Percentiles rank a stretch among this genome's conserved stretches.
Evolutionary conservation across 2,329 filamentous ascomycete species (phyloP).

Genomic region (Sarocladium oryzae): DNA sequence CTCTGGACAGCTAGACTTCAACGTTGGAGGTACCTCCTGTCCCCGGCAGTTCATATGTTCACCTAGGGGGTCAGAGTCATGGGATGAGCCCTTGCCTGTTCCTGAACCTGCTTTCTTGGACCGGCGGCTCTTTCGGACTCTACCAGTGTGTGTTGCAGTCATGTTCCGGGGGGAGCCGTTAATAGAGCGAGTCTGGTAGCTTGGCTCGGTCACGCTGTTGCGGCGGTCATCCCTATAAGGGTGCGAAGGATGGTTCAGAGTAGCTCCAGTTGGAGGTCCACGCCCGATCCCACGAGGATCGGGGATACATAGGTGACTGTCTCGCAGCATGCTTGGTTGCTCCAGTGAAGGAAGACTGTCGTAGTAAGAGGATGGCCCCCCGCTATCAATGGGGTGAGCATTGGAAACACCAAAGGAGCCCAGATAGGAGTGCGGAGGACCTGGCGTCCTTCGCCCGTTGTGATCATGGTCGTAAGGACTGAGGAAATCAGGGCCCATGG

Average conservation of each 20-base stretch:
- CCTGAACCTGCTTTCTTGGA: constrained; percentile 9
- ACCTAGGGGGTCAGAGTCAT: constrained; percentile 16
- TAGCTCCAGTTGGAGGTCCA: constrained; percentile 11
- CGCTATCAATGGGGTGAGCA: not conserved
- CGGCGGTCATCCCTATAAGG: not conserved
- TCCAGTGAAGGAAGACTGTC: constrained; percentile 20
- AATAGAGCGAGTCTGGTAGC: not conserved
- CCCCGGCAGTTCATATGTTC: constrained; percentile 30
- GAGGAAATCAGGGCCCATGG: constrained; percentile 27
- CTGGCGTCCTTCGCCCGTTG: constrained; percentile 31
- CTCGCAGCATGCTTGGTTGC: constrained; percentile 14
- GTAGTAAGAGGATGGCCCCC: constrained; percentile 19
- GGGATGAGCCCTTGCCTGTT: constrained; percentile 9
- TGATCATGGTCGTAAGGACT: constrained; percentile 31
- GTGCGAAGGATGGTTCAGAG: constrained; percentile 17
- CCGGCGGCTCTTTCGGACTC: constrained; percentile 10
- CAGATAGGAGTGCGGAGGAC: constrained; percentile 28
- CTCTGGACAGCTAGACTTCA: constrained; percentile 39
- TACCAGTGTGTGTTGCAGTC: not conserved
- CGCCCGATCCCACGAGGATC: not conserved
- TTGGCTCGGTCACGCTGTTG: not conserved
- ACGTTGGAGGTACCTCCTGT: constrained; percentile 27
- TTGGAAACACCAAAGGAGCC: constrained; percentile 30
- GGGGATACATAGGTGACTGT: constrained; percentile 14
- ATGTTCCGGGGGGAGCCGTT: not conserved